Base-by-base conservation (phyloP, 2,329 filamentous ascomycete species). In the Colletotrichum camelliae region DNA sequence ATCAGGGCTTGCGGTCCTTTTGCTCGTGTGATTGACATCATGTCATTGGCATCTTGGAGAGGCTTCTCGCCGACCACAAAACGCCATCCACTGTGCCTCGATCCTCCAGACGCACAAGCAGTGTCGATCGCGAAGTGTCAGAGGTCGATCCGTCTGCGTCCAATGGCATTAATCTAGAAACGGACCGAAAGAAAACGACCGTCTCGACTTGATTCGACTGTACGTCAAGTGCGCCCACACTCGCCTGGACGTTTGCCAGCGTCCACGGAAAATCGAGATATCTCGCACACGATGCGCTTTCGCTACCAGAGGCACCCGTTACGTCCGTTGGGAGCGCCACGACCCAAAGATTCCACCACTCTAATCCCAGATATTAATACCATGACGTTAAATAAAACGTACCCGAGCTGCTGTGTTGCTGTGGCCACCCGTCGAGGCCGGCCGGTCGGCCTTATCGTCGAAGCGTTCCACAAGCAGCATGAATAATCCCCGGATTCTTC, bases 381-480 rank as follows among this genome's bases (percentile, higher is more conserved):
- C 12, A 21, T 33, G 69, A 57, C 62, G 62, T 75, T 72, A 48
- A 58, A 67, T 67, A 68, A 67, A 75, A 67, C 69, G 43, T 67
- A 37, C 6, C 10, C 39, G 21, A 66, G 37, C 60, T 62, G 73
- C 15, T 27, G 70, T 75, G 58, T 57, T 18, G 27, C 57, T 24
- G 33, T 24, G 58, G 21, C 15, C 62, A 61, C 13, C 48, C 27
- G 27, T 21, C 27, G 13, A 52, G 37, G 72, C 60, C 18, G 37
- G 72, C 60, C 18, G 31, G 72, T 52, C 70, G 64, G 43, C 70
- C 21, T 76, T 76, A 74, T 74, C 70, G 70, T 69, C 18, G 29
- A 21, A 15, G 21, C 15, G 58, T 69, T 69, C 29, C 58, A 74
- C 70, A 33, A 55, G 18, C 65, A 27, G n/a, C 16, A 48, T 18